phyloP scores from a whole-genome alignment of 202 grass and related monocot species.

The Saccharum hybrid region DNA sequence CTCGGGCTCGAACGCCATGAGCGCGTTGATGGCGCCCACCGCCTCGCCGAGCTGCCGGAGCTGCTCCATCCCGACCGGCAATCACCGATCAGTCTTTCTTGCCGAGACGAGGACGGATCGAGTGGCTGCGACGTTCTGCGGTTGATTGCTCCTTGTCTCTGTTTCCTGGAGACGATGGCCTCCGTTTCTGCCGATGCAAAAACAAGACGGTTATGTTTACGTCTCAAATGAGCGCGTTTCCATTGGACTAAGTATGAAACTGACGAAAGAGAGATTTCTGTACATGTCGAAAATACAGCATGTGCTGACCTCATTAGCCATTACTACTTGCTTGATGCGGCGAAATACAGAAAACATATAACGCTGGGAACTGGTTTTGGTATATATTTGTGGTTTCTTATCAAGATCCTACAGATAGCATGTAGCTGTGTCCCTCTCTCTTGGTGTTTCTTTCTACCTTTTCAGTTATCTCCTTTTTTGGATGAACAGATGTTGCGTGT shows the following conservation, averaged over 20 bases:
- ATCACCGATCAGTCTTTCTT: not conserved
- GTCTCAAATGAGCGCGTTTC: not conserved
- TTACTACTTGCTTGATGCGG: not conserved
- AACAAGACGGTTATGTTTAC: constrained; percentile 13
- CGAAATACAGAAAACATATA: constrained; percentile 1
- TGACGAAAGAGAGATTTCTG: not conserved
- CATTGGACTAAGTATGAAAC: constrained; percentile 23
- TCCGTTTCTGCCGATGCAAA: constrained; percentile 19
- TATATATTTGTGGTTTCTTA: not conserved
- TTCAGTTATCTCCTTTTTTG: not conserved
- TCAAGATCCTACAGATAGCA: not conserved
- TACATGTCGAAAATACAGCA: not conserved
- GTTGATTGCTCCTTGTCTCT: not conserved
- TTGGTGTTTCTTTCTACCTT: constrained; percentile 37
- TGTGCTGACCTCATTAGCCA: too few species aligned
- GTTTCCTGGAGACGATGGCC: too few species aligned
- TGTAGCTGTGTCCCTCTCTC: not conserved
- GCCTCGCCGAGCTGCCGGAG: constrained; percentile 75
- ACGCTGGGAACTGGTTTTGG: not conserved
- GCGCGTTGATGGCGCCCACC: constrained; percentile 60
- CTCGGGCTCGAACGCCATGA: constrained; percentile 71
- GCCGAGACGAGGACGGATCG: not conserved
- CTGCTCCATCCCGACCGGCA: constrained; percentile 66
- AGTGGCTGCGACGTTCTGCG: not conserved
- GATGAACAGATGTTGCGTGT: not conserved